Base-by-base conservation (phyloP, 1,139 yeast genomes). In the Citeromyces hawaiiensis region DNA sequence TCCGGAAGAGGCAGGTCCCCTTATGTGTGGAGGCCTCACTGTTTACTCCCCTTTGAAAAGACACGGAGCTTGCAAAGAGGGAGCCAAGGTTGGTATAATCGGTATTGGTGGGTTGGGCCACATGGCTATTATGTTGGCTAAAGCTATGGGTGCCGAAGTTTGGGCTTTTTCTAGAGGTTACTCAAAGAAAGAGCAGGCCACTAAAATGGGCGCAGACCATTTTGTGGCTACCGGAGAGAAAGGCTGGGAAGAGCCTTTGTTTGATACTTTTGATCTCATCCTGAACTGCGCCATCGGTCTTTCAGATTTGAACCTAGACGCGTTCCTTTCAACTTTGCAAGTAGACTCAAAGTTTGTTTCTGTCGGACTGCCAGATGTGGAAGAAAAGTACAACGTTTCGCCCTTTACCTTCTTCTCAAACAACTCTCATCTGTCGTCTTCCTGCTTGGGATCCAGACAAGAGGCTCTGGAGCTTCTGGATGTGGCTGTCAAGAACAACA, bases 1-100 rank as follows among this genome's bases (percentile, higher is more conserved):
- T 16, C 55, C 68, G 19, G 63, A 59, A 40, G 55, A 59, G 39
- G 83, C 76, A 32, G 82, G 81, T 14, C 83, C 83, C 19, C 63
- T 78, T 52, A 59, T 77, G 62, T 78, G 85, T 60, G 83, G 77
- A 35, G 85, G 85, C 43, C 61, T 75, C 48, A 78, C 85, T 16
- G 75, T 70, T 2, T 76, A 61, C 57, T 63, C 76, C 4, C 85
- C 85, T 35, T 54, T 77, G 44, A 57, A 48, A 44, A 67, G 68
- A 42, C 67, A 68, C 43, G 77, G 73, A 17, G 27, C 27, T 11
- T 43, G 42, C 13, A 56, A 57, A 39, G 65, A 68, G 41, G 64
- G 68, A 37, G 57, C 57, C 40, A 63, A 59, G 38, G 76, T 74
- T 39, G 80, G 73, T 42, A 59, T 74, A 46, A 60, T 71, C 44